Evolutionary conservation across 768 basidiomycete species (phyloP).

Genomic region (Kwoniella sp.): DNA sequence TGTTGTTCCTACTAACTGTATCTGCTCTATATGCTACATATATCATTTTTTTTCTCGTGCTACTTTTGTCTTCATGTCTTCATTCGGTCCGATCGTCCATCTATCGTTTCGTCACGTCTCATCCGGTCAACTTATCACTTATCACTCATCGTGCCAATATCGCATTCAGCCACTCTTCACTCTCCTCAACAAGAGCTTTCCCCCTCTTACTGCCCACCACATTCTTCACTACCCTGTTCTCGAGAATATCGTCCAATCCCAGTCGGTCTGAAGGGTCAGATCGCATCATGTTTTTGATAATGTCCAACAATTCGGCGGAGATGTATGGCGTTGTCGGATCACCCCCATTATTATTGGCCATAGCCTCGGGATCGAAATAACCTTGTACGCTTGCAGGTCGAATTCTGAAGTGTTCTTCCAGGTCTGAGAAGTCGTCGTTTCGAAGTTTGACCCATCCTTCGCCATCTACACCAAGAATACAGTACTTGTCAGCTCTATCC

Average conservation of each 20-base stretch:
- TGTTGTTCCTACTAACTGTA: too few relatives aligned
- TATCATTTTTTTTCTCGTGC: too few relatives aligned
- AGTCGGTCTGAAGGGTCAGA: slow-evolving; percentile 26
- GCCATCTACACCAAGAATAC: slow-evolving; percentile 62
- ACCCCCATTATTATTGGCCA: background rate
- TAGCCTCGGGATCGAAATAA: background rate
- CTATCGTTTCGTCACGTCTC: too few relatives aligned
- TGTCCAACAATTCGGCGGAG: slow-evolving; percentile 25
- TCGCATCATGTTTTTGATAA: slow-evolving; percentile 47
- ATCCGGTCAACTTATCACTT: background rate
- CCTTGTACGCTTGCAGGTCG: background rate
- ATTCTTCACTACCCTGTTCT: slow-evolving; percentile 17
- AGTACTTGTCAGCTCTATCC: slow-evolving; percentile 7
- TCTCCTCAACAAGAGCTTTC: slow-evolving; percentile 25
- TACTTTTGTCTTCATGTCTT: too few relatives aligned
- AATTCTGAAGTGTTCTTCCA: slow-evolving; percentile 38
- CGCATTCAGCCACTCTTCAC: slow-evolving; percentile 19
- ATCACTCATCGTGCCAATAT: slow-evolving; percentile 5
- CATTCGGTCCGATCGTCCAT: too few relatives aligned
- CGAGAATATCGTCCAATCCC: slow-evolving; percentile 27
- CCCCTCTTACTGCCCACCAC: slow-evolving; percentile 16
- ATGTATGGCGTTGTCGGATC: slow-evolving; percentile 26
- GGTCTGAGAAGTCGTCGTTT: slow-evolving; percentile 78
- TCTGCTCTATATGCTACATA: too few relatives aligned
- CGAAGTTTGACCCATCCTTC: slow-evolving; percentile 92